Base-by-base conservation (phyloP, 768 basidiomycete genomes). In the Podaxis carcinomalis region DNA sequence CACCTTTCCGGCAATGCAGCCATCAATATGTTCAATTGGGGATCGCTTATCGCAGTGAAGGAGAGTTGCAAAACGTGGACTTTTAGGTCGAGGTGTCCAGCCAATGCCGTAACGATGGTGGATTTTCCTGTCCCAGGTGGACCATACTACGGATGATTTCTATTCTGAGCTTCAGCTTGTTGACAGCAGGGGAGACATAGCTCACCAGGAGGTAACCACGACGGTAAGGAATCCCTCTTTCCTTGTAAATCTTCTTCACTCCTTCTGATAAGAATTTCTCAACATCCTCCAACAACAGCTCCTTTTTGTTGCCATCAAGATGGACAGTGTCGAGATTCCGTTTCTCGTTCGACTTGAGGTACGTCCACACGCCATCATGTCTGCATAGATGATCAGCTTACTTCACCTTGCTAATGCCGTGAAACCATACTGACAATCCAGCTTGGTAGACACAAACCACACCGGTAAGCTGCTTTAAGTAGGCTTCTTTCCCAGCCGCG, bases 101-200 rank as follows among this genome's bases (percentile, higher is more conserved):
- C 88, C 19, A 89, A 75, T 46, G 81, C 79, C 66, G 87, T 85
- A 46, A 89, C 88, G 57, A 89, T 73, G 28, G 81, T 84, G 0
- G 88, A 88, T 68, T 90, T 90, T 0, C 89, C 89, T 3, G 86
- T 83, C 10, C 88, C 88, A 2, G 88, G 88, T 4, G 80, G 83
- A 36, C 89, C 88, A 64, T 89, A 80, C 83, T 84, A 62, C 2
- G 36, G 35, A 60, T 23, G 10, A 13, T 11, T 3, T 19, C 16
- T 4, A 23, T 36, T 32, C 23, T 49, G 36, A 39, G n/a, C 5
- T 9, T 9, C 25, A 4, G 25, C n/a, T 21, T 27, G 28, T 19
- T 19, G 16, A 23, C 3, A 42, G 36, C 5, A 44, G 37, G 13
- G 5, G 28, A 57, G 54, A 44, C 47, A 44, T 35, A 14, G 62